These are phyloP conservation scores for Ogataea populi-albae DNA, from an alignment of 805 yeast genomes.

Conservation along the genomic window DNA sequence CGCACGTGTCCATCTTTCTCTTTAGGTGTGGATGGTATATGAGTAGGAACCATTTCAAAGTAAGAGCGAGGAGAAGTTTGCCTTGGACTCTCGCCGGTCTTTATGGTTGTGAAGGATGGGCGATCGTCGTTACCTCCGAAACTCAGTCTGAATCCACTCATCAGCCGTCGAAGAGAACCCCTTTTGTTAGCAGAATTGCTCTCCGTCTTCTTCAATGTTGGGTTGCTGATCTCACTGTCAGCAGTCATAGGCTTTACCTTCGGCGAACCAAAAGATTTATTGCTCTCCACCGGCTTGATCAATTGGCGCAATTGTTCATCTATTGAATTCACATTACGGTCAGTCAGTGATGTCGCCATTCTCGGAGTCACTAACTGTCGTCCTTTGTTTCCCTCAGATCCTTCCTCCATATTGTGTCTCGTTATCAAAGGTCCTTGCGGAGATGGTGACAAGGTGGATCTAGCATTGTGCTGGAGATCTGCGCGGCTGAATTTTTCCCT, in stretches of 20 bases:
- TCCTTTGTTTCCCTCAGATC: not conserved
- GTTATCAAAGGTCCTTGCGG: not conserved
- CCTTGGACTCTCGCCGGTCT: not conserved
- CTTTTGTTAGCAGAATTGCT: not conserved
- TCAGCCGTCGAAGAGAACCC: not conserved
- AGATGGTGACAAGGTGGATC: no score
- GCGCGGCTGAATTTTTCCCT: conserved; percentile 4
- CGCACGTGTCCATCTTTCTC: not conserved
- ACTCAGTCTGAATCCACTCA: not conserved
- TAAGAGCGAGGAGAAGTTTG: no score
- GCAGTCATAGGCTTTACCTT: conserved; percentile 1
- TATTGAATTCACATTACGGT: conserved; percentile 11
- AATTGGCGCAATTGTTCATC: conserved; percentile 12
- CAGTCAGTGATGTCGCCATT: conserved; percentile 4
- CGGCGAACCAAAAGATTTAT: not conserved
- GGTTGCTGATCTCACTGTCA: conserved; percentile 1
- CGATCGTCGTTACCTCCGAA: not conserved
- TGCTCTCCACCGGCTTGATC: not conserved
- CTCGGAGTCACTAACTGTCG: not conserved
- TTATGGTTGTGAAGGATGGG: not conserved
- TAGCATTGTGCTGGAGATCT: conserved; percentile 4
- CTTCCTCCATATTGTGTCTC: not conserved
- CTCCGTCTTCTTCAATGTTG: no score
- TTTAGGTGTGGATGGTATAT: no score
- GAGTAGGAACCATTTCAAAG: no score